Evolutionary conservation across 129 eudicot species (phyloP).

Genomic region (Mikania micrantha): DNA sequence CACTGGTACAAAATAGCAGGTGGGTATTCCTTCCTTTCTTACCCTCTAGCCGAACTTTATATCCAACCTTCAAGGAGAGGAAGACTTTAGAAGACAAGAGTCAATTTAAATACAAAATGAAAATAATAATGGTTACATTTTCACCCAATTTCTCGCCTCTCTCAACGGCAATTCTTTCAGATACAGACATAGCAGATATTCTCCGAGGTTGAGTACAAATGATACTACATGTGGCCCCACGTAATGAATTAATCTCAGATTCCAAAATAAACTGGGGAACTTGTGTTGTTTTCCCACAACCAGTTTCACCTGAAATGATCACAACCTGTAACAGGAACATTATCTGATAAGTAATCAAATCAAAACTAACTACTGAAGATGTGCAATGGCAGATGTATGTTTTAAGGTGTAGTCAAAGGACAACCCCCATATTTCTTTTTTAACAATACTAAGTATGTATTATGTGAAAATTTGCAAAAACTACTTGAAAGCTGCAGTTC

Average conservation of each 20-base stretch:
- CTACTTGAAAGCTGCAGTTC: background rate
- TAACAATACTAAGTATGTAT: background rate
- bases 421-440: background rate
- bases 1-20: conserved; percentile 77
- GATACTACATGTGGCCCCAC: conserved; percentile 67
- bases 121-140: conserved; percentile 43
- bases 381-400: background rate
- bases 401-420: background rate
- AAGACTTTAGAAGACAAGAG: background rate
- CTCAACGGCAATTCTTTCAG: conserved; percentile 88
- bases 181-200: conserved; percentile 85
- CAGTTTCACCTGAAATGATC: conserved; percentile 94
- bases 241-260: conserved; percentile 53
- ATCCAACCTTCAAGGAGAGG: conserved; percentile 53
- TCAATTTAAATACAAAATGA: background rate
- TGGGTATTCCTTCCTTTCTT: conserved; percentile 81
- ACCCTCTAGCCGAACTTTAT: conserved; percentile 85
- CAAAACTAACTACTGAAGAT: background rate
- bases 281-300: conserved; percentile 94
- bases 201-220: conserved; percentile 90
- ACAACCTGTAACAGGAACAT: conserved; percentile 50
- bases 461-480: background rate
- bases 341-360: background rate
- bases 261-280: conserved; percentile 84
- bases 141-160: conserved; percentile 85